phyloP scores from a whole-genome alignment of 164 flowering plant genomes.

The Magnolia kwangsiensis region DNA sequence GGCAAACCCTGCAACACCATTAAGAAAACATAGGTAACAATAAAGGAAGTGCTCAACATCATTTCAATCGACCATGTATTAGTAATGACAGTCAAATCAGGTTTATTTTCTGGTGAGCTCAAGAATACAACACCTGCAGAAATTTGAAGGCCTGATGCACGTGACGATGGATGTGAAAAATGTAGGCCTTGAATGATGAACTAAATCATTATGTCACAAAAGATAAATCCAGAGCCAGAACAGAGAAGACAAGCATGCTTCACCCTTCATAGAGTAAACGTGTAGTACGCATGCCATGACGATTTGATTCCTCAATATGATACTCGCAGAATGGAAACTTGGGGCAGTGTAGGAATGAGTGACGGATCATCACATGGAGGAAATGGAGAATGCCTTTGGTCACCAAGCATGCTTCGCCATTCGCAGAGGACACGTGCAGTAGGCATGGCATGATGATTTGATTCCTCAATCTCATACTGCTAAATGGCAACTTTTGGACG shows the following conservation, averaged over 20 bases:
- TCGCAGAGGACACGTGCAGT: background rate
- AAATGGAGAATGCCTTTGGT: constrained; percentile 62
- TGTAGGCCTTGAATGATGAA: constrained; percentile 3
- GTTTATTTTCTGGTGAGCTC: constrained; percentile 29
- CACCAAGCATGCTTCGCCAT: constrained; percentile 28
- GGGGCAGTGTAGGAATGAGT: constrained; percentile 46
- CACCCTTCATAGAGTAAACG: constrained; percentile 57
- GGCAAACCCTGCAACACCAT: constrained; percentile 70
- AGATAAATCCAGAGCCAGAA: constrained; percentile 14
- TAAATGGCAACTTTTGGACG: constrained; percentile 4
- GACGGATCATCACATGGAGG: constrained; percentile 45
- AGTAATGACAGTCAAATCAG: constrained; percentile 26
- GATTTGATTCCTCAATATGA: constrained; percentile 47
- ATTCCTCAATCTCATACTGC: constrained; percentile 2
- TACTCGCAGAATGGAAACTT: constrained; percentile 47
- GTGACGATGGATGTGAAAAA: constrained; percentile 12
- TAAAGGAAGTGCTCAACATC: background rate
- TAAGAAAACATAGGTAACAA: background rate
- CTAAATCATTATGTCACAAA: background rate
- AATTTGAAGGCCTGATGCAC: constrained; percentile 65
- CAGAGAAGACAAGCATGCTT: constrained; percentile 62
- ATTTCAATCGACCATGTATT: background rate
- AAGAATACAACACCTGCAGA: constrained; percentile 82
- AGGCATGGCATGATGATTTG: background rate
- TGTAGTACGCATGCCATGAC: constrained; percentile 60